These are phyloP conservation scores for Botrytis hyacinthi DNA, from an alignment of 2,329 filamentous ascomycete genomes.

Conservation along the genomic window DNA sequence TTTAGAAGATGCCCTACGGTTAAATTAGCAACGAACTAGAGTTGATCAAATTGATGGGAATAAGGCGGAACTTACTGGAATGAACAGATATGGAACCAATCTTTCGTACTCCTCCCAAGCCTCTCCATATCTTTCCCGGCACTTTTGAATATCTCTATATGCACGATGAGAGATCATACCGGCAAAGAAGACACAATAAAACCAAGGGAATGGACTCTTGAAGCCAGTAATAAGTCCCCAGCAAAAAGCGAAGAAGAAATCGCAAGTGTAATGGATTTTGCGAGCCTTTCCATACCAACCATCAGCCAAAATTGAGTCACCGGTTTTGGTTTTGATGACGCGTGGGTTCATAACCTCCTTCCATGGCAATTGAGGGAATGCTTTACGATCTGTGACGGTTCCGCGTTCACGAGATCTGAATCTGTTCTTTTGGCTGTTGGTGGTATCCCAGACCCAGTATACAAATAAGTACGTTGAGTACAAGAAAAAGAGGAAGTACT, in stretches of 20 bases:
- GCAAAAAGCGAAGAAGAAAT: constrained; percentile 71
- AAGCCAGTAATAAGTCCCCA: constrained; percentile 85
- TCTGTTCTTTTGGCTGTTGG: constrained; percentile 90
- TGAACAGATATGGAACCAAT: constrained; percentile 79
- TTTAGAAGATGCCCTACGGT: constrained; percentile 13
- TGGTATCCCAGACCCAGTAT: constrained; percentile 91
- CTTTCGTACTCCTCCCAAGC: constrained; percentile 79
- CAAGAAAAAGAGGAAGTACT: constrained; percentile 61
- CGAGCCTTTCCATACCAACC: constrained; percentile 82
- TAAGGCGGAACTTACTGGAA: constrained; percentile 54
- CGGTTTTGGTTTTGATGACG: constrained; percentile 68
- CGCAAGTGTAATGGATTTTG: constrained; percentile 80
- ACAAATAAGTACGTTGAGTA: constrained; percentile 73
- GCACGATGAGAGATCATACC: constrained; percentile 80
- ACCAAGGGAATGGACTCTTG: constrained; percentile 81
- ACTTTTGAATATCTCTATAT: constrained; percentile 70
- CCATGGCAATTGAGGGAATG: constrained; percentile 91
- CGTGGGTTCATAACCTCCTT: constrained; percentile 78
- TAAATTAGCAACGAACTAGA: background rate
- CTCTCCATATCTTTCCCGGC: constrained; percentile 75
- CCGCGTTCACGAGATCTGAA: constrained; percentile 81
- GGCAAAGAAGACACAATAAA: constrained; percentile 80
- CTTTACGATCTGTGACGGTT: constrained; percentile 65
- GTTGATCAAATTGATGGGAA: background rate
- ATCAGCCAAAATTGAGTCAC: constrained; percentile 75